Evolutionary conservation across 2,329 filamentous ascomycete species (phyloP), one percentile per base, ranked within the genome.

Genomic region (Leptosphaerulina australis): DNA sequence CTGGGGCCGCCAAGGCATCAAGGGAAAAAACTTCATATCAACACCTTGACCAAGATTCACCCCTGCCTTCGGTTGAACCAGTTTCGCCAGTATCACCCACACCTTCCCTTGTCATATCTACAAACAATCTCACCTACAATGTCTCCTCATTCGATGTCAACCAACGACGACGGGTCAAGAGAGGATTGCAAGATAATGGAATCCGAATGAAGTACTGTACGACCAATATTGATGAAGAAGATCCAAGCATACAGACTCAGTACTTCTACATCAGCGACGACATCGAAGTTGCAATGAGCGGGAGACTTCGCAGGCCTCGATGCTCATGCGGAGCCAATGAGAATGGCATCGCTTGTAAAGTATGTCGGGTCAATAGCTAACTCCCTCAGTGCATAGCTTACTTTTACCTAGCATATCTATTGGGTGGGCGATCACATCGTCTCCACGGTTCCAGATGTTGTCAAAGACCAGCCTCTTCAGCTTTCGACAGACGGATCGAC

Each of bases 181-280:
- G 56, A 35, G 70, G 67, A n/a, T 44, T 73, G 2, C 62, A 63
- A 30, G 68, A 69, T 30, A 69, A 69, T 34, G 65, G 60, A 14
- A 71, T 72, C 48, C 62, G 62, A 29, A 62, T 73, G 59, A 71
- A 72, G 41, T 71, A 71, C 49, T 73, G 69, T 39, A 62, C 61
- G 22, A 53, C 60, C 15, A 56, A 57, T 7, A 8, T 53, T 11
- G 55, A 62, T 20, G 58, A 60, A 12, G 60, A 63, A 37, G 59
- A 65, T n/a, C 58, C 53, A 5, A 47, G 41, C 34, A 43, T 47
- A 11, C 53, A 55, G 31, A 63, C 60, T 14, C 58, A 66, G 28
- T 70, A 70, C 45, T 73, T 73, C 44, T 66, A 70, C 43, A 62
- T 73, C 24, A 64, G 69, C 17, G 70, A 73, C 33, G 67, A 70